A percentile compares a stretch with the other conserved stretches of the same genome.
phyloP scores from a whole-genome alignment of 2,329 filamentous ascomycete species.

The Aspergillus sp. region DNA sequence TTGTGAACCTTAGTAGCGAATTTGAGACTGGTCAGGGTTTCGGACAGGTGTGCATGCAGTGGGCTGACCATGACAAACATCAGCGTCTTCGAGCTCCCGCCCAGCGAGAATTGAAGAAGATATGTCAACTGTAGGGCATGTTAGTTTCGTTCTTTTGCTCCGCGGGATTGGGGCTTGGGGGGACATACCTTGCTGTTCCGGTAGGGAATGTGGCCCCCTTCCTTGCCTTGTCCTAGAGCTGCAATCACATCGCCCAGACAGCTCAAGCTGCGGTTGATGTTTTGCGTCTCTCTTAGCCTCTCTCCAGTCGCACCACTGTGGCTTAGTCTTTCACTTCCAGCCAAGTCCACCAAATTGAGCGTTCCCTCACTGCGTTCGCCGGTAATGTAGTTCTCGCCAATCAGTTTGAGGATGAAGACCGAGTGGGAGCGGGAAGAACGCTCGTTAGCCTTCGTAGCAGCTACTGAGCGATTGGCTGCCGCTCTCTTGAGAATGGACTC shows the following conservation, averaged over 20 bases:
- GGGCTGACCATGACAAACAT: slow-evolving; percentile 99
- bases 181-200: slow-evolving; percentile 81
- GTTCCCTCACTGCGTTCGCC: slow-evolving; percentile 87
- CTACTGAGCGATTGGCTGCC: slow-evolving; percentile 82
- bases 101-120: slow-evolving; percentile 88
- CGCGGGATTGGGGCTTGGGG: background rate
- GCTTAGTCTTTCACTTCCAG: slow-evolving; percentile 86
- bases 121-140: slow-evolving; percentile 69
- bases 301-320: slow-evolving; percentile 84
- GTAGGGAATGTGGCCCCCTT: slow-evolving; percentile 81
- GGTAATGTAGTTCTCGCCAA: slow-evolving; percentile 68
- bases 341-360: slow-evolving; percentile 92
- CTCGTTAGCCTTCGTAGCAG: slow-evolving; percentile 96
- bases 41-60: slow-evolving; percentile 82
- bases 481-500: slow-evolving; percentile 78
- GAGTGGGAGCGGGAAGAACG: slow-evolving; percentile 92
- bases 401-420: slow-evolving; percentile 81
- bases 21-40: slow-evolving; percentile 90
- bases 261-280: slow-evolving; percentile 92
- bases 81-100: slow-evolving; percentile 93
- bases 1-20: slow-evolving; percentile 92
- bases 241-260: slow-evolving; percentile 94
- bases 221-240: slow-evolving; percentile 79
- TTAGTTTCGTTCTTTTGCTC: slow-evolving; percentile 7
- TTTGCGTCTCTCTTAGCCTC: slow-evolving; percentile 88